phyloP scores from a whole-genome alignment of 2,329 filamentous ascomycete species.

The Acarospora socialis region DNA sequence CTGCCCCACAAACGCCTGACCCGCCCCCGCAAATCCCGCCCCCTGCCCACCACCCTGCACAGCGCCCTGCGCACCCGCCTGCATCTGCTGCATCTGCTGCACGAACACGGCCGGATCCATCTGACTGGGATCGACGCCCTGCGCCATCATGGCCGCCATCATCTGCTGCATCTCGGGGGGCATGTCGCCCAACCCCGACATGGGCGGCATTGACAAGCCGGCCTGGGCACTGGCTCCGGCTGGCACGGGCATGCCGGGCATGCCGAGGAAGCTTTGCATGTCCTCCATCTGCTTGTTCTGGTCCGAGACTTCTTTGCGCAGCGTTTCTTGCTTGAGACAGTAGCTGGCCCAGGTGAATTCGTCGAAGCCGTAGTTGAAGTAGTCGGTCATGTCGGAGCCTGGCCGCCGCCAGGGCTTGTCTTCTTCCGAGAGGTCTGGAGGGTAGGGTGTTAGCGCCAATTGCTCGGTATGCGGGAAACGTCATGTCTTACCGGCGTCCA shows the following conservation, averaged over 20 bases:
- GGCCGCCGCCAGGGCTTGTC: constrained; percentile 93
- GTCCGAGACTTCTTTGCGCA: constrained; percentile 62
- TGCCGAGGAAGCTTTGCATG: constrained; percentile 44
- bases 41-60: constrained; percentile 23
- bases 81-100: constrained; percentile 38
- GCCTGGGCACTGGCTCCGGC: constrained; percentile 24
- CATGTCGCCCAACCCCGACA: constrained; percentile 35
- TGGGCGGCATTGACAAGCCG: constrained; percentile 23
- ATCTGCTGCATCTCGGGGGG: constrained; percentile 38
- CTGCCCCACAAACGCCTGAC: constrained; percentile 14
- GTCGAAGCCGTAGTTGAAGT: constrained; percentile 98
- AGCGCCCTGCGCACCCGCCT: constrained; percentile 29
- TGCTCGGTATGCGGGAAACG: background rate
- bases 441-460: constrained; percentile 57
- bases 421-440: constrained; percentile 57
- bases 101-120: constrained; percentile 42
- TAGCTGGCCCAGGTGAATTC: constrained; percentile 97
- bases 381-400: constrained; percentile 87
- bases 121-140: constrained; percentile 38
- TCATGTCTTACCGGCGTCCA: constrained; percentile 28
- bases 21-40: constrained; percentile 11
- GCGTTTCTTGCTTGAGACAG: constrained; percentile 68
- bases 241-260: constrained; percentile 29
- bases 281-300: constrained; percentile 59
- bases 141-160: constrained; percentile 39